Evolutionary conservation across 257 asterid species (phyloP).

Genomic region (Nicotiana noctiflora): DNA sequence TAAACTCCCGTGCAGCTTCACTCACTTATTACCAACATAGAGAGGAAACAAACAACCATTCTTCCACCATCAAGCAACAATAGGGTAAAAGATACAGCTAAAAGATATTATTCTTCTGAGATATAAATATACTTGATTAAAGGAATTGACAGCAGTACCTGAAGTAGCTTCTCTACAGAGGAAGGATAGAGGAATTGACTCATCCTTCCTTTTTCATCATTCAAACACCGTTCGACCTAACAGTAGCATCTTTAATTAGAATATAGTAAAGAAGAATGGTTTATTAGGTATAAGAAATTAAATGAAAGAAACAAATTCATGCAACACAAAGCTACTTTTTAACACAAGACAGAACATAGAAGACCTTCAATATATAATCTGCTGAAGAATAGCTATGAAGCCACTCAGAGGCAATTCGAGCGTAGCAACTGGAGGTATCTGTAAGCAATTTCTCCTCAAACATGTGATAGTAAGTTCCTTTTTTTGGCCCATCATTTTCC

Average conservation of each 20-base stretch:
- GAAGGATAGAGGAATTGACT: slow-evolving; percentile 1
- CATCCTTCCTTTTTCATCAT: slow-evolving; percentile 14
- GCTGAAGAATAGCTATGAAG: too few relatives aligned
- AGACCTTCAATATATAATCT: too few relatives aligned
- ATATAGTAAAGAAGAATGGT: neutral
- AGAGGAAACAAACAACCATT: neutral
- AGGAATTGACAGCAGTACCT: slow-evolving; percentile 4
- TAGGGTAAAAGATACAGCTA: neutral
- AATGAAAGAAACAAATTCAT: too few relatives aligned
- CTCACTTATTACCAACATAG: neutral
- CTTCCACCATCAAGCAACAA: neutral
- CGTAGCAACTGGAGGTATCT: too few relatives aligned
- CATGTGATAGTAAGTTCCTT: neutral
- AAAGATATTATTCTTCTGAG: slow-evolving; percentile 6
- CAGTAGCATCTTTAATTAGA: neutral
- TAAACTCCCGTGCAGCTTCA: neutral
- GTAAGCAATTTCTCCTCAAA: too few relatives aligned
- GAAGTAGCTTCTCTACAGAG: slow-evolving; percentile 18
- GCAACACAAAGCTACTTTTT: too few relatives aligned
- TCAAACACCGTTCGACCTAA: slow-evolving; percentile 14
- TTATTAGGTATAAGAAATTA: neutral
- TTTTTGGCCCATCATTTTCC: slow-evolving; percentile 6
- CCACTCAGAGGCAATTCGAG: too few relatives aligned
- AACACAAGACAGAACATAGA: too few relatives aligned
- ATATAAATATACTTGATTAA: too few relatives aligned